Evolutionary conservation across 805 yeast species (phyloP).

Genomic region (Ogataea pilisensis): DNA sequence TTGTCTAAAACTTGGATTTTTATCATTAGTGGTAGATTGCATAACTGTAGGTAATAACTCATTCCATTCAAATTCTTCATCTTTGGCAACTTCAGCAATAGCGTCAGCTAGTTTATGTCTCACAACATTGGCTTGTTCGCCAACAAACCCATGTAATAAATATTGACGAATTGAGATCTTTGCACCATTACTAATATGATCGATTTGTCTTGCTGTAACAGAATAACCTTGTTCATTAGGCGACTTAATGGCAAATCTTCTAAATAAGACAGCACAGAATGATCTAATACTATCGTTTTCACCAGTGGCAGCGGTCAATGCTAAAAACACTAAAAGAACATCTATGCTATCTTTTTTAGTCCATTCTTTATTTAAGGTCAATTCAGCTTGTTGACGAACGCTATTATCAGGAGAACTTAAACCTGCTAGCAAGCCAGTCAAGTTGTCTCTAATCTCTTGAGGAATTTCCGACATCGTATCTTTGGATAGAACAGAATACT

Average conservation of each 20-base stretch:
- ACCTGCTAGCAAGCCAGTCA: conserved; percentile 55
- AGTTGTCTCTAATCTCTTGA: conserved; percentile 51
- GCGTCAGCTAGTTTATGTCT: conserved; percentile 94
- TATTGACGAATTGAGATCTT: conserved; percentile 58
- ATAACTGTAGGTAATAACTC: conserved; percentile 73
- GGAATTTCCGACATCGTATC: conserved; percentile 56
- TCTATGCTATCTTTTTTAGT: conserved; percentile 62
- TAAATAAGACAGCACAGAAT: conserved; percentile 81
- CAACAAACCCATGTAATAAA: conserved; percentile 68
- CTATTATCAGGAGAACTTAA: conserved; percentile 77
- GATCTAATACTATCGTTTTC: conserved; percentile 57
- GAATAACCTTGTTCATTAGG: conserved; percentile 61
- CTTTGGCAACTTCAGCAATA: conserved; percentile 85
- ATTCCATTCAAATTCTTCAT: conserved; percentile 64
- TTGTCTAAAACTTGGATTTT: conserved; percentile 71
- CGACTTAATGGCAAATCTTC: conserved; percentile 78
- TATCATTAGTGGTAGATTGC: conserved; percentile 42
- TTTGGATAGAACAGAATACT: no score
- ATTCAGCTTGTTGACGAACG: conserved; percentile 73
- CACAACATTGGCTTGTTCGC: conserved; percentile 66
- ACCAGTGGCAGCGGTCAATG: conserved; percentile 71
- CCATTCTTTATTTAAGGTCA: conserved; percentile 72
- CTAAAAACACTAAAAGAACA: conserved; percentile 67
- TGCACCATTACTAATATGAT: conserved; percentile 56
- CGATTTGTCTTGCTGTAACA: conserved; percentile 75